Evolutionary conservation across 1,284 basidiomycete species (phyloP).

Genomic region (Sanguinoderma infundibulare): DNA sequence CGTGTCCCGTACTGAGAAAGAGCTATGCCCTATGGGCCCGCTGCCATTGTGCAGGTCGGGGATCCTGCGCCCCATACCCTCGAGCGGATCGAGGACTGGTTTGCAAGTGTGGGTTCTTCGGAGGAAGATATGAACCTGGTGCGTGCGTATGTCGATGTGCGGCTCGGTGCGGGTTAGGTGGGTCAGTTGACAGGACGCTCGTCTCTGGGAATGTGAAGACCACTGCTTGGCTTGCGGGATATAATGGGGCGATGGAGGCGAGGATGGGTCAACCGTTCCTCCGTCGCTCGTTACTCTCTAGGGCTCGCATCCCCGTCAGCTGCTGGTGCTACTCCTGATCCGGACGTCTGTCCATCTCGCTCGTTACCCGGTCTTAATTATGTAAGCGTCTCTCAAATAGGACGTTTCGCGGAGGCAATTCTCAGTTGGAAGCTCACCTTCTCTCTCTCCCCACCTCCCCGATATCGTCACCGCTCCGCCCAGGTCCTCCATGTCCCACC

Average conservation of each 20-base stretch:
- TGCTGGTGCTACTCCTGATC: slow-evolving; percentile 21
- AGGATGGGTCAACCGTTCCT: slow-evolving; percentile 4
- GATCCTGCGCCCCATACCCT: too few relatives aligned
- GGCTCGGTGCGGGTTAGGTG: background rate
- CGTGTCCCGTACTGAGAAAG: too few relatives aligned
- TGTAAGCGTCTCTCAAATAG: slow-evolving; percentile 26
- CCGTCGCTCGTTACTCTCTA: slow-evolving; percentile 8
- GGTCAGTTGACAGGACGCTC: background rate
- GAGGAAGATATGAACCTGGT: background rate
- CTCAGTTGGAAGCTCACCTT: slow-evolving; percentile 12
- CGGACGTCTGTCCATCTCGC: slow-evolving; percentile 5
- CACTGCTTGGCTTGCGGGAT: background rate
- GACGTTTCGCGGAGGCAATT: background rate
- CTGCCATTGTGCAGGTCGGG: too few relatives aligned
- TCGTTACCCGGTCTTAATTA: slow-evolving; percentile 13
- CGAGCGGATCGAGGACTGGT: background rate
- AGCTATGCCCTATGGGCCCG: too few relatives aligned
- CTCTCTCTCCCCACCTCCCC: slow-evolving; percentile 11
- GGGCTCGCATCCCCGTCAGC: slow-evolving; percentile 18
- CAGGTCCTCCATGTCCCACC: slow-evolving; percentile 20
- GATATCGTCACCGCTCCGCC: slow-evolving; percentile 5
- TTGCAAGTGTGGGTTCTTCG: background rate
- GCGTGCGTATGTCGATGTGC: background rate
- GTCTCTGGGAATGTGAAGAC: too few relatives aligned
- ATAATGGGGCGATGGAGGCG: slow-evolving; percentile 2